These are phyloP conservation scores for Alternaria alternata DNA, from an alignment of 2,329 filamentous ascomycete genomes.

Conservation along the genomic window DNA sequence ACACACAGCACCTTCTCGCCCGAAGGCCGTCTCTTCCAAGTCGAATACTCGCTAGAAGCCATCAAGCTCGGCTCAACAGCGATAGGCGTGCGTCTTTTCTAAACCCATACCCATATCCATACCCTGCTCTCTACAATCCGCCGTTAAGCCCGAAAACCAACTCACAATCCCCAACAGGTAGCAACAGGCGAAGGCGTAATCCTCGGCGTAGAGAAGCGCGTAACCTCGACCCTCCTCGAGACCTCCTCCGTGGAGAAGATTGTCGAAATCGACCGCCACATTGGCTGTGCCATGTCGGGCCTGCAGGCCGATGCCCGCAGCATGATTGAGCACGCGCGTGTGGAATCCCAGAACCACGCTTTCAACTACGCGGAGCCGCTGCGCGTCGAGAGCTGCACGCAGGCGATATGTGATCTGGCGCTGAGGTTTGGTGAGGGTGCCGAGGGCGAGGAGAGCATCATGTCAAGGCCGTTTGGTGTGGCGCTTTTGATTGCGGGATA, in stretches of 20 bases:
- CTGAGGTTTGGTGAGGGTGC: constrained; percentile 96
- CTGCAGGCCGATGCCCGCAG: constrained; percentile 96
- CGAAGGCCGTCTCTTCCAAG: constrained; percentile 99
- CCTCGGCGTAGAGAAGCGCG: constrained; percentile 97
- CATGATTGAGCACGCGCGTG: constrained; percentile 97
- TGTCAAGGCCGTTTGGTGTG: constrained; percentile 96
- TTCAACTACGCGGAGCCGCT: constrained; percentile 98
- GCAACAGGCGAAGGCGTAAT: constrained; percentile 95
- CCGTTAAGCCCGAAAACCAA: background rate
- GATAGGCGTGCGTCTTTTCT: constrained; percentile 73
- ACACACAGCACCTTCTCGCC: constrained; percentile 91
- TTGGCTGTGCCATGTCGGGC: constrained; percentile 98
- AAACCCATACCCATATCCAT: background rate
- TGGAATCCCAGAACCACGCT: constrained; percentile 94
- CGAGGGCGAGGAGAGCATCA: constrained; percentile 97
- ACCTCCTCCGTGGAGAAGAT: constrained; percentile 99
- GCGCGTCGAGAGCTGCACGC: constrained; percentile 95
- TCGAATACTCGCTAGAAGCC: constrained; percentile 99
- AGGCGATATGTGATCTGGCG: constrained; percentile 97
- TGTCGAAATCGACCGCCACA: constrained; percentile 98
- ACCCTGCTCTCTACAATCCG: background rate
- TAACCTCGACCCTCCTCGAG: constrained; percentile 96
- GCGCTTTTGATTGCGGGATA: constrained; percentile 95
- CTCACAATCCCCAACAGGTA: constrained; percentile 57
- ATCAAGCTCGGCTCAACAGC: constrained; percentile 99